These are phyloP conservation scores for Tuber calosporum DNA, from an alignment of 495 filamentous ascomycete species.

Conservation along the genomic window DNA sequence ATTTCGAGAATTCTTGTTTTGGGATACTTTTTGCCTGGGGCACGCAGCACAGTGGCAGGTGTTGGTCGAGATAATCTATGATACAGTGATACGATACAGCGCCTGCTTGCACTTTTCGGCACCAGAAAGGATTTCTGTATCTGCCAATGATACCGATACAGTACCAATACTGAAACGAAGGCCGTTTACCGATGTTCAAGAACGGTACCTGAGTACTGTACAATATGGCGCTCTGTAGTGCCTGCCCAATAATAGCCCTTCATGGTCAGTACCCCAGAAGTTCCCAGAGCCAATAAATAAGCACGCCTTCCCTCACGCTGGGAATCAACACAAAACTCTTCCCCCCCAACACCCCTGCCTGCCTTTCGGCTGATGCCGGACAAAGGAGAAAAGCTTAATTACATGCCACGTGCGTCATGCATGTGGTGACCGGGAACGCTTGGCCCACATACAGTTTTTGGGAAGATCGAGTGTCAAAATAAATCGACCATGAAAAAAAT, in stretches of 20 bases:
- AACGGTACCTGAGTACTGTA: not conserved
- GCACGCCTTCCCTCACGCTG: too few species aligned
- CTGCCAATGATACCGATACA: too few species aligned
- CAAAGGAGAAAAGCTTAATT: not conserved
- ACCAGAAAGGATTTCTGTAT: not conserved
- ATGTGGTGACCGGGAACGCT: not conserved
- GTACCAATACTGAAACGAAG: not conserved
- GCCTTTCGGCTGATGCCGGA: not conserved
- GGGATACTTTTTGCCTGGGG: too few species aligned
- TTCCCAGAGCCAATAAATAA: not conserved
- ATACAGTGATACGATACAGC: not conserved
- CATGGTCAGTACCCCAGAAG: not conserved
- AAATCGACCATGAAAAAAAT: not conserved
- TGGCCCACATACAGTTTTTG: conserved; percentile 1
- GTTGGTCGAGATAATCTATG: not conserved
- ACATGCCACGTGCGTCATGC: not conserved
- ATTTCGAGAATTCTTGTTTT: too few species aligned
- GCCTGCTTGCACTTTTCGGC: too few species aligned
- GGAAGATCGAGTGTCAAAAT: not conserved
- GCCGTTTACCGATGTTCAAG: not conserved
- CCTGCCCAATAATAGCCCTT: not conserved
- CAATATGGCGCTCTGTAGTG: too few species aligned
- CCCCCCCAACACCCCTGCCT: not conserved
- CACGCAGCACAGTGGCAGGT: too few species aligned
- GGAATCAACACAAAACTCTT: not conserved